Evolutionary conservation across 768 basidiomycete species (phyloP).

Genomic region (Pholiota conissans): DNA sequence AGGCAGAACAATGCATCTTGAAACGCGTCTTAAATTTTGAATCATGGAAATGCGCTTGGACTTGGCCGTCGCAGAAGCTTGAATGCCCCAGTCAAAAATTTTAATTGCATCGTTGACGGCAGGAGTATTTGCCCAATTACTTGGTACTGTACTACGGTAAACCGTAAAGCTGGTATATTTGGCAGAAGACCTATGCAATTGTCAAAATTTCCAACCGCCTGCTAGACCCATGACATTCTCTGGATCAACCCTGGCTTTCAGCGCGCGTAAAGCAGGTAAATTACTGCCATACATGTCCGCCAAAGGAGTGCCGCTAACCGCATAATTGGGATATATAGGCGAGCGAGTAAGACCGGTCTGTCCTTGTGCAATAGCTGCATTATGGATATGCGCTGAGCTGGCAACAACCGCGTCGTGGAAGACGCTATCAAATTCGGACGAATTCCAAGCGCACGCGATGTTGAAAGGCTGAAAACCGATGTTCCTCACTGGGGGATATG

Average conservation of each 20-base stretch:
- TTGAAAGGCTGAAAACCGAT: conserved; percentile 27
- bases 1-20: neutral
- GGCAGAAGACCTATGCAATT: no score
- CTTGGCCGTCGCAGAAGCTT: no score
- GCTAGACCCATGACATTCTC: conserved; percentile 61
- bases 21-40: no score
- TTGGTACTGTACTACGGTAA: no score
- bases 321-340: conserved; percentile 48
- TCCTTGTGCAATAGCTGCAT: conserved; percentile 31
- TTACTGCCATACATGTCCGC: conserved; percentile 46
- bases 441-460: conserved; percentile 25
- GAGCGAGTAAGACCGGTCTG: conserved; percentile 32
- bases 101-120: no score
- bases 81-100: no score
- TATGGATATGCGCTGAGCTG: conserved; percentile 34
- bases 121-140: no score
- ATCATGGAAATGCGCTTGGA: no score
- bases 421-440: conserved; percentile 15
- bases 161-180: no score
- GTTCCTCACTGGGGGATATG: conserved; percentile 40
- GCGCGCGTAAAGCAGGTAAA: conserved; percentile 34
- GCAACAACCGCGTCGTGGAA: conserved; percentile 34
- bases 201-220: conserved; percentile 61
- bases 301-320: conserved; percentile 49
- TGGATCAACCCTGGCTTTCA: conserved; percentile 54